These are phyloP conservation scores for Marasmius fiardii DNA, from an alignment of 1,284 basidiomycete genomes.

Conservation along the genomic window DNA sequence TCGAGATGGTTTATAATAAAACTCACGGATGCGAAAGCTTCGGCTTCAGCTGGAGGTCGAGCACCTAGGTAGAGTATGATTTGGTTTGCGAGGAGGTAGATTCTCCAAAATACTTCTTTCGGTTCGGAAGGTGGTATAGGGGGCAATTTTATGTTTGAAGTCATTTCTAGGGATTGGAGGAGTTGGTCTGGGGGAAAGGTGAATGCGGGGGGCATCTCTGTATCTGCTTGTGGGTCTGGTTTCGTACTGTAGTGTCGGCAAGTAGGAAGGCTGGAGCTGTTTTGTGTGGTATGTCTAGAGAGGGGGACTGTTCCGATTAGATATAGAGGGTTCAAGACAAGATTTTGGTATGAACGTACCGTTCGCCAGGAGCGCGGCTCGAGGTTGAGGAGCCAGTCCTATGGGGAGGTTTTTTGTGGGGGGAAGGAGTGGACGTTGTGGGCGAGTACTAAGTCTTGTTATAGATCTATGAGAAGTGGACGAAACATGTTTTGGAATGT, in stretches of 20 bases:
- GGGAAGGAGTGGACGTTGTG: too few relatives aligned
- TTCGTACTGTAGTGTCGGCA: not conserved
- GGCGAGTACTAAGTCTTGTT: too few relatives aligned
- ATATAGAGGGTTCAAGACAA: too few relatives aligned
- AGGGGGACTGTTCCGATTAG: too few relatives aligned
- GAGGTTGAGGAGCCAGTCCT: too few relatives aligned
- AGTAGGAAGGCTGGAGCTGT: not conserved
- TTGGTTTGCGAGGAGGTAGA: conserved; percentile 11
- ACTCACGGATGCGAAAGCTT: conserved; percentile 10
- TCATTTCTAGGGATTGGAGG: conserved; percentile 8
- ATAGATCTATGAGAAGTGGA: too few relatives aligned
- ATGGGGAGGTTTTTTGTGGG: too few relatives aligned
- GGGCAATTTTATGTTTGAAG: conserved; percentile 5
- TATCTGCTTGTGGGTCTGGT: not conserved
- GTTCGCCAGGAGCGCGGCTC: too few relatives aligned
- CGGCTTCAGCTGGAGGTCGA: conserved; percentile 8
- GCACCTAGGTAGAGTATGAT: conserved; percentile 13
- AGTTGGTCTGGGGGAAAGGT: conserved; percentile 8
- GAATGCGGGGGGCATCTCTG: not conserved
- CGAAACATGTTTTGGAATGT: too few relatives aligned
- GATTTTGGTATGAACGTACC: too few relatives aligned
- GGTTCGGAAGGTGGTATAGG: conserved; percentile 7
- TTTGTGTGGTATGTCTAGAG: not conserved
- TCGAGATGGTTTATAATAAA: not conserved
- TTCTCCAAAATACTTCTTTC: conserved; percentile 10